Evolutionary conservation across 2,329 filamentous ascomycete species (phyloP), one percentile per base, ranked within the genome.

Genomic region (Colletotrichum filicis): DNA sequence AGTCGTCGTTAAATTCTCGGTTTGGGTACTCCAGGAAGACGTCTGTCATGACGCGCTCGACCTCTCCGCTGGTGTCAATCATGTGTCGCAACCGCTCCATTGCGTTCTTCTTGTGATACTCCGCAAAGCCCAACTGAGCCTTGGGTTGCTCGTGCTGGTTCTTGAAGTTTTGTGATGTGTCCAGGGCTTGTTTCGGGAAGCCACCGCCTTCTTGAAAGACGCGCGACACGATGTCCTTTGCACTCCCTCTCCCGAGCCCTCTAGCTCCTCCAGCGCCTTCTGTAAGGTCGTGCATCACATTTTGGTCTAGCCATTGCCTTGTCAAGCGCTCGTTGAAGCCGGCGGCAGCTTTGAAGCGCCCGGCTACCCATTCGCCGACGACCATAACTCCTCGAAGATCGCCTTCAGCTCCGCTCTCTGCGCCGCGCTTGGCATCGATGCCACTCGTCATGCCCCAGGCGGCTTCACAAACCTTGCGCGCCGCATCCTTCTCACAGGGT

Each of bases 1-100:
- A 93, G 82, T 99, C 97, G 80, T 99, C 97, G 84, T 98, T 97
- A 83, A 93, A 99, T 24, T 95, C 92, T 77, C 95, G 94, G 55
- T 91, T 91, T 0, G 96, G 95, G 81, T 98, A 99, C 76, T 93
- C 90, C 26, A 93, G 87, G 79, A 98, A 98, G 77, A 97, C 92
- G 74, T 98, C 94, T 22, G 91, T 92, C 79, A 96, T 87, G 78
- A 97, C 92, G 72, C 93, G 90, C 79, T 95, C 93, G 57, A 92
- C 90, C 72, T 97, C 94, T 52, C 94, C 94, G 79, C 92, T 92
- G 0, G 93, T 93, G 74, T 95, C 92, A 35, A 95, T 86, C 89
- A 97, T 94, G 77, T 95, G 91, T 58, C 90, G 86, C 19, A 96
- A 85, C 19, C 93, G 89, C 58, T 92, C 89, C 86, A 94, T 93